phyloP scores from a whole-genome alignment of 257 asterid genomes.

The Echites panduratus region DNA sequence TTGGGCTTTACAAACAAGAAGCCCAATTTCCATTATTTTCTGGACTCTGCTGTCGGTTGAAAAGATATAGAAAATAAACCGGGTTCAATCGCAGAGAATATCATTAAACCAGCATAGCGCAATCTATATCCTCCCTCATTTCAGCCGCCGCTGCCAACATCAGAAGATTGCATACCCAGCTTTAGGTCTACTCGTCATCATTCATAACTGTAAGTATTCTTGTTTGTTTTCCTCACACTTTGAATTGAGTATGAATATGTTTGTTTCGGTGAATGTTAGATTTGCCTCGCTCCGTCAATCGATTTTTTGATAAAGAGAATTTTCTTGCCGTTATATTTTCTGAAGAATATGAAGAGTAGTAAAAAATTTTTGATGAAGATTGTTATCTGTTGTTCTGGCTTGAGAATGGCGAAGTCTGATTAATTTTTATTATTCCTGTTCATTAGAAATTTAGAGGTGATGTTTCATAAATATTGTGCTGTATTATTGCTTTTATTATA shows the following conservation, averaged over 20 bases:
- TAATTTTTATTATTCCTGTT: not conserved
- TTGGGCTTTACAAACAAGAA: not conserved
- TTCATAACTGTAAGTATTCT: not conserved
- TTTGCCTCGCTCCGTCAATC: not conserved
- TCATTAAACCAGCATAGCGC: not conserved
- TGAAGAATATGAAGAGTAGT: not conserved
- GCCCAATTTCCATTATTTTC: not conserved
- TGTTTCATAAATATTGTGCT: not conserved
- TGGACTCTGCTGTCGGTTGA: slow-evolving; percentile 11
- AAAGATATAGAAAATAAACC: not conserved
- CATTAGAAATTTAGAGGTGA: not conserved
- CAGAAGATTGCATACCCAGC: not conserved
- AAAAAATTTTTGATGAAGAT: not conserved
- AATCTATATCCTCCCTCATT: not conserved
- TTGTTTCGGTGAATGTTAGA: not conserved
- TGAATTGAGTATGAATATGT: not conserved
- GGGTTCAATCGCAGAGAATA: not conserved
- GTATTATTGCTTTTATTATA: not conserved
- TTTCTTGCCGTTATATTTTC: not conserved
- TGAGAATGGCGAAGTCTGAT: not conserved
- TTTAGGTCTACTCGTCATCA: not conserved
- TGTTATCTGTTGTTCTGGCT: not conserved
- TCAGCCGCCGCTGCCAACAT: not conserved
- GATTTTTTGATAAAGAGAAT: not conserved
- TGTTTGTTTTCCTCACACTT: not conserved